Base-by-base conservation (phyloP, 768 basidiomycete species). In the Lactarius vividus region DNA sequence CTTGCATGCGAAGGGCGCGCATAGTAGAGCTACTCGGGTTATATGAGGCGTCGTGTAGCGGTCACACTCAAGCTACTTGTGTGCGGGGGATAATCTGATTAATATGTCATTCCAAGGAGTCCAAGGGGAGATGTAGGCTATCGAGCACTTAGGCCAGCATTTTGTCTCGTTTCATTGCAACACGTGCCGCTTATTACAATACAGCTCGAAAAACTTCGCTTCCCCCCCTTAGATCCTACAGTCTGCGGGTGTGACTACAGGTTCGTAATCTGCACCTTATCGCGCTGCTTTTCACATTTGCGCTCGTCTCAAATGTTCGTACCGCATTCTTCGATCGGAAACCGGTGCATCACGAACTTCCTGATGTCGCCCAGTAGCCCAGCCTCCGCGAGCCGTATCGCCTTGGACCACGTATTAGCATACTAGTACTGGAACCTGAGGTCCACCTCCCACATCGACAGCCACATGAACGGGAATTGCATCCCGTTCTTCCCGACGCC, bases 371-470 rank as follows among this genome's bases (percentile, higher is more conserved):
- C 83, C 26, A 94, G 77, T 31, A 86, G 84, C 26, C 87, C 85
- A 46, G 88, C 86, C 26, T 75, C 78, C n/a, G 95, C 82, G 10
- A 95, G 85, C 4, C 88, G 83, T 64, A 96, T 85, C 2, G 94
- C 94, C 72, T 89, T 91, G 11, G 92, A 92, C 76, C 94, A 96
- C 80, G 88, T 76, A 71, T 86, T 88, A 29, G 84, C 83, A 68
- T 88, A 88, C 29, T 88, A 84, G 72, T 87, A 88, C 74, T 85
- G 86, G 76, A 88, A 87, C 65, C 80, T 80, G 62, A 88, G 79
- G 67, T 88, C 87, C 57, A 88, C 86, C 73, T 88, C 87, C 64
- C 88, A 87, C 35, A 84, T 86, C 67, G 84, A 86, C 44, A 88
- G 79, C 70, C 87, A 84, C 87, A 88, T 88, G 74, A 88, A 88